Evolutionary conservation across 371 early-diverging fungal genomes (phyloP).

Genomic region (Umbelopsis sp.): DNA sequence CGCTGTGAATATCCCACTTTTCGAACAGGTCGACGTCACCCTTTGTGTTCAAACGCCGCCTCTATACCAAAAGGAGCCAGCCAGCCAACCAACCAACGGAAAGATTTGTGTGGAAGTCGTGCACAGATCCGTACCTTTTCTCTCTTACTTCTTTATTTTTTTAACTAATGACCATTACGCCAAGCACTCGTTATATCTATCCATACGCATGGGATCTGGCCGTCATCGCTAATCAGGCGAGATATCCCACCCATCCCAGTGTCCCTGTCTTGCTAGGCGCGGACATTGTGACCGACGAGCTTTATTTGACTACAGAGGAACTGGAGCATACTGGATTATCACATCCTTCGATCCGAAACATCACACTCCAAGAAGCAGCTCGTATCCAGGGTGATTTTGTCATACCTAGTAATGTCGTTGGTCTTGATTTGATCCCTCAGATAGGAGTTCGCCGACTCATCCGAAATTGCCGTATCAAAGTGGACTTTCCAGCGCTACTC

Average conservation of each 20-base stretch:
- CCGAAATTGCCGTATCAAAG: constrained; percentile 20
- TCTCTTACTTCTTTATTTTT: constrained; percentile 10
- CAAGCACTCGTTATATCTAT: constrained; percentile 23
- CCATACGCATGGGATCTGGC: constrained; percentile 27
- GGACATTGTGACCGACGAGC: constrained; percentile 26
- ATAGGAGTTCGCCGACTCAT: constrained; percentile 26
- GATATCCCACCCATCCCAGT: constrained; percentile 26
- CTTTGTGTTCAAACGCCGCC: not conserved
- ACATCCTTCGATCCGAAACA: not conserved
- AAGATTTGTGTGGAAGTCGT: not conserved
- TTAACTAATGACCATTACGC: constrained; percentile 22
- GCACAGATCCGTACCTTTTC: not conserved
- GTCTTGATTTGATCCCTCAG: constrained; percentile 18
- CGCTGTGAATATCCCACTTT: not conserved
- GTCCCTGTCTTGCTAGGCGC: constrained; percentile 23
- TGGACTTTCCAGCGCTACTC: constrained; percentile 19
- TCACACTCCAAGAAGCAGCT: not conserved
- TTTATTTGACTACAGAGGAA: constrained; percentile 19
- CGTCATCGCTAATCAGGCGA: constrained; percentile 26
- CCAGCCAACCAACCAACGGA: not conserved
- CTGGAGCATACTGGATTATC: constrained; percentile 11
- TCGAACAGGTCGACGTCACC: constrained; percentile 3
- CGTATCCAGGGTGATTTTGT: constrained; percentile 1
- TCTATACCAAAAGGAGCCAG: not conserved
- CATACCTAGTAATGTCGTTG: not conserved